Percentiles rank a stretch among this genome's conserved stretches.
These are phyloP conservation scores for Cryptococcus jaspeensis DNA, from an alignment of 1,284 basidiomycete genomes.

Conservation along the genomic window DNA sequence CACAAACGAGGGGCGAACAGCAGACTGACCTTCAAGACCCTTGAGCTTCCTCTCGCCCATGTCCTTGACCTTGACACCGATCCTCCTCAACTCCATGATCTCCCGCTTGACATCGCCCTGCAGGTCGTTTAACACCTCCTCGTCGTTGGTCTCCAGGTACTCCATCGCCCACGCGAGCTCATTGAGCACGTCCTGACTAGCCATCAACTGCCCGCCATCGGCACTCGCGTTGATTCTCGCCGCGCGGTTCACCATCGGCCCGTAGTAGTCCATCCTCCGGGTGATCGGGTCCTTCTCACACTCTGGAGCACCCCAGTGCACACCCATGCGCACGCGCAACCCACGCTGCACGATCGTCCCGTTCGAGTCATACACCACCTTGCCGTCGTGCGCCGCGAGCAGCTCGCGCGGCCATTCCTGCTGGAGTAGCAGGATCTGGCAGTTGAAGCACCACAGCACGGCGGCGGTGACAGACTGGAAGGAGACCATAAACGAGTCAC, in stretches of 20 bases:
- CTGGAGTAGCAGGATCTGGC: conserved; percentile 81
- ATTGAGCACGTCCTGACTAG: conserved; percentile 81
- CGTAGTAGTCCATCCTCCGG: conserved; percentile 95
- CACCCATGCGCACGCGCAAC: conserved; percentile 94
- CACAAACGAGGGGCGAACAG: background rate
- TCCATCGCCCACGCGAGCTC: conserved; percentile 63
- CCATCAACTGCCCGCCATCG: conserved; percentile 92
- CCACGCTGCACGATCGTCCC: conserved; percentile 80
- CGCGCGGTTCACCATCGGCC: conserved; percentile 88
- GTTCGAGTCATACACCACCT: conserved; percentile 68
- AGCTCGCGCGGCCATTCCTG: conserved; percentile 93
- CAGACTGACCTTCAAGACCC: conserved; percentile 68
- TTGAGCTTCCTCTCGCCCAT: conserved; percentile 92
- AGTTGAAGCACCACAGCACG: conserved; percentile 86
- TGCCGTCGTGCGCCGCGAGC: conserved; percentile 87
- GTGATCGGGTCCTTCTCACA: conserved; percentile 95
- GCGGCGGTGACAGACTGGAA: conserved; percentile 87
- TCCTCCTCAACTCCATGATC: conserved; percentile 56
- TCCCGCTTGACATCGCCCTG: conserved; percentile 48
- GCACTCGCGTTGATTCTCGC: conserved; percentile 82
- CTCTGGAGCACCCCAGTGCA: conserved; percentile 87
- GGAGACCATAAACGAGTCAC: conserved; percentile 98
- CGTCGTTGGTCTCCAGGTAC: conserved; percentile 54
- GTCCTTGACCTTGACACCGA: conserved; percentile 68
- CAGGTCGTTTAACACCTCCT: conserved; percentile 51